Conservation (phyloP, 1,284 basidiomycete genomes). For the Inonotus hispidus region DNA sequence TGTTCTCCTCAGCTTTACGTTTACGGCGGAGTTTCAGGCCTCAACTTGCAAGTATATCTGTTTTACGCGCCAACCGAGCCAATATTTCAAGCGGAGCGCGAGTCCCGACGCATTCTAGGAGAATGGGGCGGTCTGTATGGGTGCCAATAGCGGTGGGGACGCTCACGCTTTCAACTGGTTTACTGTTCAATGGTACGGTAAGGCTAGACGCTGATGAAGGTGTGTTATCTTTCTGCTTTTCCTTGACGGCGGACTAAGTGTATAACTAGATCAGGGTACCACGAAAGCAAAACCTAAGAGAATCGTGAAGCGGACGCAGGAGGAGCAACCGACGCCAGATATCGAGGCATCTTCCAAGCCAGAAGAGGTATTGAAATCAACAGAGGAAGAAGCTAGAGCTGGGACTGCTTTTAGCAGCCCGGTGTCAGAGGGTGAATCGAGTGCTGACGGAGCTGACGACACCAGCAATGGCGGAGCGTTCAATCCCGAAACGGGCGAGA, state of each 20-base stretch:
- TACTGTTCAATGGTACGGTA: neutral
- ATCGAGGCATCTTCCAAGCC: neutral
- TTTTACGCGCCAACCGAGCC: neutral
- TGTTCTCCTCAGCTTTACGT: neutral
- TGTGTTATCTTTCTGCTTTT: neutral
- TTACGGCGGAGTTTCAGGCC: neutral
- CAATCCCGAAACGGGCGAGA: constrained; percentile 95
- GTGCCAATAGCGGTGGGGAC: neutral
- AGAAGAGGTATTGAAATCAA: neutral
- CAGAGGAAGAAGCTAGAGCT: neutral
- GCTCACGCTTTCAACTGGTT: neutral
- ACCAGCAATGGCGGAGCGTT: constrained; percentile 49
- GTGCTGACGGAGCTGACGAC: constrained; percentile 25
- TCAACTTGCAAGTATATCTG: neutral
- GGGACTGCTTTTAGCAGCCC: neutral
- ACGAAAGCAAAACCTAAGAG: neutral
- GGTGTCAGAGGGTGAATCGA: neutral
- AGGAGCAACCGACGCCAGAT: neutral
- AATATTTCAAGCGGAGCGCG: neutral
- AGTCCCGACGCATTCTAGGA: neutral
- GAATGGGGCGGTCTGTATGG: neutral
- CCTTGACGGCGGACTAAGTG: neutral
- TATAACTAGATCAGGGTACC: neutral
- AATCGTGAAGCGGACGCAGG: neutral
- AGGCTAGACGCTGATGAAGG: constrained; percentile 4